Base-by-base conservation (phyloP, 1,139 yeast species). In the Eremothecium sinecaudum region DNA sequence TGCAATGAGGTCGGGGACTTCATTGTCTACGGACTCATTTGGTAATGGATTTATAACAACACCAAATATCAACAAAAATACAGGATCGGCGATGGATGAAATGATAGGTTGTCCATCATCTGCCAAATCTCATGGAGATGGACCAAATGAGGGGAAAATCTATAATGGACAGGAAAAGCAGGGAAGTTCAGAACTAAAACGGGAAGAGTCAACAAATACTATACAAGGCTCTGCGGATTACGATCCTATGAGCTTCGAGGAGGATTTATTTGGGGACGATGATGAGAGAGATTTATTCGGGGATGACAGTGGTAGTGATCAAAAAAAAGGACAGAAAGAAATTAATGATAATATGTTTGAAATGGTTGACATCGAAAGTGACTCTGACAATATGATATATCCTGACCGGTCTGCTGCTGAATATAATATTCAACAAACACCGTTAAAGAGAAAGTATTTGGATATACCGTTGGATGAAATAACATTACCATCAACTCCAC, bases 401-500 rank as follows among this genome's bases (percentile, higher is more conserved):
- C 33, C 41, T 28, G 26, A 31, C 18, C 37, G 14, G 23, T 34
- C 29, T 7, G 32, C 35, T 10, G 28, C 28, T 5, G 5, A 18
- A 15, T 32, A 25, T 11, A 13, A 12, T 8, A n/a, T 8, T 9
- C 32, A 25, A 11, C 37, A 34, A 6, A 37, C 40, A 5, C 41
- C 42, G 4, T 28, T 32, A 27, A 54, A 60, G 31, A 45, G 59
- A 28, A 49, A 50, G 27, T 51, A 54, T 22, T 36, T 71, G 35
- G 79, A 74, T 47, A 73, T 75, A 21, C 79, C 80, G 1, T 63
- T 68, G 35, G 74, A 73, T 37, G 73, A 74, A 46, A 73, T 74
- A 70, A 67, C 73, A 0, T 45, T 69, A 9, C 55, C 64, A 18
- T 47, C 55, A 9, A 59, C 66, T 3, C 79, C 79, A 0, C 61